phyloP scores from a whole-genome alignment of 2,329 filamentous ascomycete genomes.

The Aureobasidium sp. region DNA sequence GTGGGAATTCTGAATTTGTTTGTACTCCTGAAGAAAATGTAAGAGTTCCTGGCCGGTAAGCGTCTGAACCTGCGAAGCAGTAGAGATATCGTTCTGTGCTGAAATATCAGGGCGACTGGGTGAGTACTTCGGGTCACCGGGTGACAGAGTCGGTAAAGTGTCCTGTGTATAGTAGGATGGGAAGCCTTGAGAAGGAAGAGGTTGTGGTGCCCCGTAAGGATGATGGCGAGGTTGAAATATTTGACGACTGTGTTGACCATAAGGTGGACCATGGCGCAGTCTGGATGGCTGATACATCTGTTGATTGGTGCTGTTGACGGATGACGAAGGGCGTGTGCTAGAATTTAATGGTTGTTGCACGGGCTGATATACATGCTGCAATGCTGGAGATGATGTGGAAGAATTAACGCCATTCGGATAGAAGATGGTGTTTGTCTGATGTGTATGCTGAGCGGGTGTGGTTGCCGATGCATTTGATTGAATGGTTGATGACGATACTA shows the following conservation, averaged over 20 bases:
- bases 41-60: background rate
- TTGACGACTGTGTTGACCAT: background rate
- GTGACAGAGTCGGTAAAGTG: background rate
- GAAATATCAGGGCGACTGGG: background rate
- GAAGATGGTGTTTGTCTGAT: background rate
- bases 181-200: background rate
- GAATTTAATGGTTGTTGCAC: background rate
- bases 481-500: background rate
- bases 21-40: background rate
- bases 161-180: background rate
- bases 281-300: background rate
- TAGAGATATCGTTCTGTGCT: background rate
- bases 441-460: background rate
- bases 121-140: background rate
- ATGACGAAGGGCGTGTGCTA: too few species aligned
- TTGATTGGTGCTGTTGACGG: background rate
- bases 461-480: background rate
- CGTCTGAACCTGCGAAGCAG: background rate
- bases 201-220: background rate
- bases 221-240: background rate
- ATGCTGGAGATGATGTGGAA: background rate
- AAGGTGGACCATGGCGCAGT: background rate
- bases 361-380: background rate
- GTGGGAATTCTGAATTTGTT: background rate
- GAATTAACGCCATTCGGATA: background rate